These are phyloP conservation scores for Escallonia rubra DNA, from an alignment of 129 eudicot genomes.

Conservation along the genomic window DNA sequence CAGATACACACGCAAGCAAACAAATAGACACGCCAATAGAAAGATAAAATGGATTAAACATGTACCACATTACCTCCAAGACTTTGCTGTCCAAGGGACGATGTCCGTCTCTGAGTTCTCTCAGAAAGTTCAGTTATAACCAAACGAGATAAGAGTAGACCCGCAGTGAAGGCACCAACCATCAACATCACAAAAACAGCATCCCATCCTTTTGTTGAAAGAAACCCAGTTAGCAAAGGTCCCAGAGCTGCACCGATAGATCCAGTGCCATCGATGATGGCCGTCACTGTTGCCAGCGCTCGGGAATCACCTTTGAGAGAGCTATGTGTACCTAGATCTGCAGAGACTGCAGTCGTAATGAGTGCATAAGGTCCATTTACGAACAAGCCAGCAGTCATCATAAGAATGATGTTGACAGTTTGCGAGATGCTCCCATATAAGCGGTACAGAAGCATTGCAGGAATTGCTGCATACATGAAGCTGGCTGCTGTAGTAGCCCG, in stretches of 20 bases:
- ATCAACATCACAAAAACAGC: constrained; percentile 74
- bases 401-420: constrained; percentile 53
- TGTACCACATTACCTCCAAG: constrained; percentile 2
- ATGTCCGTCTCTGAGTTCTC: neutral
- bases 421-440: constrained; percentile 61
- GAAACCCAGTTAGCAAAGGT: constrained; percentile 80
- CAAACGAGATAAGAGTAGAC: constrained; percentile 60
- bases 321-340: constrained; percentile 91
- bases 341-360: constrained; percentile 94
- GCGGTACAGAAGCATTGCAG: constrained; percentile 67
- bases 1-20: neutral
- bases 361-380: constrained; percentile 99
- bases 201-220: constrained; percentile 85
- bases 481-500: constrained; percentile 87
- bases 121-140: constrained; percentile 9
- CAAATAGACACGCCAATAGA: neutral
- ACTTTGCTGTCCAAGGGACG: constrained; percentile 6
- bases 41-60: neutral
- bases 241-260: constrained; percentile 94
- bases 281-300: constrained; percentile 93
- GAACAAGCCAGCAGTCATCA: constrained; percentile 75
- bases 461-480: constrained; percentile 74
- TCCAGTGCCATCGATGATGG: constrained; percentile 95
- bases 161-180: constrained; percentile 68
- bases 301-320: constrained; percentile 79